phyloP scores from a whole-genome alignment of 2,329 filamentous ascomycete genomes.

The Alternaria dauci region DNA sequence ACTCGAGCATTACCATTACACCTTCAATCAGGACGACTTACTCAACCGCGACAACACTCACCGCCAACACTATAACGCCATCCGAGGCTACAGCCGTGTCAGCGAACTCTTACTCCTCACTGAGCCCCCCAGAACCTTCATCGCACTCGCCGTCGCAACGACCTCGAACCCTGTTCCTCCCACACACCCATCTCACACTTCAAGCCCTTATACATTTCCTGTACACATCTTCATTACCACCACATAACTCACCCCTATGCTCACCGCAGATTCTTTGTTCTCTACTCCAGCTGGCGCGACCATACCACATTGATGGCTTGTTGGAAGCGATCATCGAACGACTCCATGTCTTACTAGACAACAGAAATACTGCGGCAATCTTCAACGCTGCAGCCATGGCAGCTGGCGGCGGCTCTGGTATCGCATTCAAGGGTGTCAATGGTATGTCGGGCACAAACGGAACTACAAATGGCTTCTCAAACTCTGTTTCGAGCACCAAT shows the following conservation, averaged over 20 bases:
- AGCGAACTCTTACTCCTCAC: conserved; percentile 52
- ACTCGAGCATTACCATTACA: conserved; percentile 87
- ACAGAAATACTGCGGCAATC: conserved; percentile 91
- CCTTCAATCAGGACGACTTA: conserved; percentile 65
- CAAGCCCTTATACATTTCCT: conserved; percentile 91
- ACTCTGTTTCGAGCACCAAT: conserved; percentile 5
- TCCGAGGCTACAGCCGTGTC: conserved; percentile 52
- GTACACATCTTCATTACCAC: conserved; percentile 88
- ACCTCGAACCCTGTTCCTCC: conserved; percentile 88
- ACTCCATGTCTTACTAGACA: conserved; percentile 87
- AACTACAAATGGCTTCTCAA: conserved; percentile 31
- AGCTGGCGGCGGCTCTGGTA: conserved; percentile 87
- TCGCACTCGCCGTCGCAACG: conserved; percentile 68
- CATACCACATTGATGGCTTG: conserved; percentile 91
- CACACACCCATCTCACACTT: conserved; percentile 88
- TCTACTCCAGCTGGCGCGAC: conserved; percentile 88
- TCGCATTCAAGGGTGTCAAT: conserved; percentile 64
- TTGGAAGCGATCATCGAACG: conserved; percentile 92
- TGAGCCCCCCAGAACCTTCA: conserved; percentile 63
- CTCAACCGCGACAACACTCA: conserved; percentile 55
- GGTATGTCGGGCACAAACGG: conserved; percentile 39
- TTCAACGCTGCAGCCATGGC: conserved; percentile 99
- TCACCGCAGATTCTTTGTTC: conserved; percentile 97
- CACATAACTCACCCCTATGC: conserved; percentile 77
- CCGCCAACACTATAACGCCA: conserved; percentile 45